phyloP scores from a whole-genome alignment of 2,329 filamentous ascomycete species.

The Penicillium thymicola region DNA sequence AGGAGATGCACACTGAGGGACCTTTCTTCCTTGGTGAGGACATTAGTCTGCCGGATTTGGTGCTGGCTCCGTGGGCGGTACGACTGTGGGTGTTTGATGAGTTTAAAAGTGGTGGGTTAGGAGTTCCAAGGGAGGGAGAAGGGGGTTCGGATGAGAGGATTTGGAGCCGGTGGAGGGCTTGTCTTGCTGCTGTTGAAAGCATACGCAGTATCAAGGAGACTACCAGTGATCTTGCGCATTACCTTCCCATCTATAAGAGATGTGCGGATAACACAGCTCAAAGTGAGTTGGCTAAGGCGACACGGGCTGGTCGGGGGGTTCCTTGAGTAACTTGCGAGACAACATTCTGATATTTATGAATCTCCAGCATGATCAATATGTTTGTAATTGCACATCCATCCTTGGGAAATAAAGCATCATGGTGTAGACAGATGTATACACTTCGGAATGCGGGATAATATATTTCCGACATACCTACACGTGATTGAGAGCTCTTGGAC shows the following conservation, averaged over 20 bases:
- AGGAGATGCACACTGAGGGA: slow-evolving; percentile 59
- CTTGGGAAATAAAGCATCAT: not conserved
- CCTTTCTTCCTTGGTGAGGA: slow-evolving; percentile 66
- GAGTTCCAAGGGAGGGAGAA: slow-evolving; percentile 42
- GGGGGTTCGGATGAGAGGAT: slow-evolving; percentile 51
- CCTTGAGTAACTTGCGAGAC: slow-evolving; percentile 46
- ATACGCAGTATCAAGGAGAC: slow-evolving; percentile 65
- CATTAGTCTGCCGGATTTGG: slow-evolving; percentile 67
- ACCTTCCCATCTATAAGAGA: slow-evolving; percentile 64
- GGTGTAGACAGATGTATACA: not conserved
- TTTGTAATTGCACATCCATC: not conserved
- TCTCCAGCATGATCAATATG: not conserved
- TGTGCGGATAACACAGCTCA: slow-evolving; percentile 65
- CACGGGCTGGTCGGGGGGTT: slow-evolving; percentile 59
- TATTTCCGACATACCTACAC: not conserved
- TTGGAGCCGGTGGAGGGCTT: slow-evolving; percentile 65
- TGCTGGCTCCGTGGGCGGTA: slow-evolving; percentile 69
- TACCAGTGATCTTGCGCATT: slow-evolving; percentile 64
- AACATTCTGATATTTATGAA: not conserved
- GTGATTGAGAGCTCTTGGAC: not conserved
- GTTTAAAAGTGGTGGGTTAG: slow-evolving; percentile 62
- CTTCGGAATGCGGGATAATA: slow-evolving; percentile 6
- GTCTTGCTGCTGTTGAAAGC: slow-evolving; percentile 57
- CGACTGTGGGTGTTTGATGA: slow-evolving; percentile 71
- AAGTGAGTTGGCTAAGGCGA: slow-evolving; percentile 61